phyloP scores from a whole-genome alignment of 2,329 filamentous ascomycete species.

The Trichoderma sp. region DNA sequence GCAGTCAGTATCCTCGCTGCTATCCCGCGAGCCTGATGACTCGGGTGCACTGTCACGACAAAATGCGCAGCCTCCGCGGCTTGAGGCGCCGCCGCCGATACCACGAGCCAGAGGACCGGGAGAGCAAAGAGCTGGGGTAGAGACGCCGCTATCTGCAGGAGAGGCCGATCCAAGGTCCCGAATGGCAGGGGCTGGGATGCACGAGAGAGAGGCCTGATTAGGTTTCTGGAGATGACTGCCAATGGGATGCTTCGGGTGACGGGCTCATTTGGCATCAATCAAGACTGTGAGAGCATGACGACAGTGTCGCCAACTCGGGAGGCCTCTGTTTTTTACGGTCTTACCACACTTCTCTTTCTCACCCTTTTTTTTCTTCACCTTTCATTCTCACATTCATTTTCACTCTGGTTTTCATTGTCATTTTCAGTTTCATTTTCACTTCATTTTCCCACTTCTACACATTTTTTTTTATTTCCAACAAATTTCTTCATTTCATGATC shows the following conservation, averaged over 20 bases:
- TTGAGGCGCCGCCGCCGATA: slow-evolving; percentile 13
- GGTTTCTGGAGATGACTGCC: not conserved
- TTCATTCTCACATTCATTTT: not conserved
- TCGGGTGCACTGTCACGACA: not conserved
- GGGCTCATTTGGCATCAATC: slow-evolving; percentile 1
- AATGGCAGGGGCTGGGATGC: slow-evolving; percentile 1
- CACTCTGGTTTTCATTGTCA: not conserved
- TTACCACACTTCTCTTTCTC: not conserved
- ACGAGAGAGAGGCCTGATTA: slow-evolving; percentile 15
- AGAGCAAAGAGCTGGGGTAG: slow-evolving; percentile 6
- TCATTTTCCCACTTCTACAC: not conserved
- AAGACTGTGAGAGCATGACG: not conserved
- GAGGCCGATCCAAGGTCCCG: slow-evolving; percentile 17
- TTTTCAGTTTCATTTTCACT: not conserved
- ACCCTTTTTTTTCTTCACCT: not conserved
- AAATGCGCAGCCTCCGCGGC: slow-evolving; percentile 11
- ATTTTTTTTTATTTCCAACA: not conserved
- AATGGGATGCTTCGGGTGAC: not conserved
- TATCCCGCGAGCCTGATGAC: slow-evolving; percentile 26
- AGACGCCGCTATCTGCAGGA: not conserved
- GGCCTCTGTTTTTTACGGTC: not conserved
- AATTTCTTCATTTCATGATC: not conserved
- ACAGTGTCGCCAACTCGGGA: not conserved
- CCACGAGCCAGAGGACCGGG: slow-evolving; percentile 7
- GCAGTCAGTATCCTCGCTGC: slow-evolving; percentile 36